phyloP scores from a whole-genome alignment of 108 stramenopile species.

The Nannochloropsis salina region DNA sequence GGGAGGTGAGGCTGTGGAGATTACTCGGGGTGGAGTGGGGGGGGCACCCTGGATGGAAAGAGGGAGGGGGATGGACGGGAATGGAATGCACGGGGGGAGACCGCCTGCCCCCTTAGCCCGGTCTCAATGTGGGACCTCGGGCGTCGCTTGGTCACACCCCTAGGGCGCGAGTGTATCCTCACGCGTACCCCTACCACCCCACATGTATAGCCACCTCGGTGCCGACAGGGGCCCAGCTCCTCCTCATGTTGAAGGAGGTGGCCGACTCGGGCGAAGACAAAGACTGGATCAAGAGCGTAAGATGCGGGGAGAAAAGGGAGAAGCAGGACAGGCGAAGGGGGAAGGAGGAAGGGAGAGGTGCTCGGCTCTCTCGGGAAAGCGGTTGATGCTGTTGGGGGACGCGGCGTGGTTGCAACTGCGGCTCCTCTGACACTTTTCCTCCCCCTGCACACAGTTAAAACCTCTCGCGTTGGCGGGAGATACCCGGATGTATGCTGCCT shows the following conservation, averaged over 20 bases:
- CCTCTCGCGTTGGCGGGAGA: conserved; percentile 16
- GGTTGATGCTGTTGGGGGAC: too few species aligned
- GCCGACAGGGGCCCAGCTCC: background rate
- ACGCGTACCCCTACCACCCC: background rate
- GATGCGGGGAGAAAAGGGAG: background rate
- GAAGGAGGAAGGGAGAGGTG: background rate
- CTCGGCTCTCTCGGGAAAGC: too few species aligned
- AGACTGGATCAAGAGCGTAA: background rate
- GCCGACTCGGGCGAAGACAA: background rate
- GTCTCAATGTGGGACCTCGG: too few species aligned
- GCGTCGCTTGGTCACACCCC: too few species aligned
- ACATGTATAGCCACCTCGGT: background rate
- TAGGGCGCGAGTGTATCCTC: too few species aligned
- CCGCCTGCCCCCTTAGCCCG: too few species aligned
- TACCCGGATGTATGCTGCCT: background rate
- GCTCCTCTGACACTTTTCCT: too few species aligned
- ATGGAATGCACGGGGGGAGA: too few species aligned
- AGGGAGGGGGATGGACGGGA: too few species aligned
- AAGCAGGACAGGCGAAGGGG: background rate
- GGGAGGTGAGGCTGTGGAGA: background rate
- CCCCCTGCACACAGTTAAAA: background rate
- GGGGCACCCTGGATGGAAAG: too few species aligned
- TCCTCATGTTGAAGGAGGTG: background rate
- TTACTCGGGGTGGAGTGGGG: background rate
- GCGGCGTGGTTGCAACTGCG: too few species aligned